These are phyloP conservation scores for Fusarium nisikadoi DNA, from an alignment of 2,329 filamentous ascomycete genomes.

Conservation along the genomic window DNA sequence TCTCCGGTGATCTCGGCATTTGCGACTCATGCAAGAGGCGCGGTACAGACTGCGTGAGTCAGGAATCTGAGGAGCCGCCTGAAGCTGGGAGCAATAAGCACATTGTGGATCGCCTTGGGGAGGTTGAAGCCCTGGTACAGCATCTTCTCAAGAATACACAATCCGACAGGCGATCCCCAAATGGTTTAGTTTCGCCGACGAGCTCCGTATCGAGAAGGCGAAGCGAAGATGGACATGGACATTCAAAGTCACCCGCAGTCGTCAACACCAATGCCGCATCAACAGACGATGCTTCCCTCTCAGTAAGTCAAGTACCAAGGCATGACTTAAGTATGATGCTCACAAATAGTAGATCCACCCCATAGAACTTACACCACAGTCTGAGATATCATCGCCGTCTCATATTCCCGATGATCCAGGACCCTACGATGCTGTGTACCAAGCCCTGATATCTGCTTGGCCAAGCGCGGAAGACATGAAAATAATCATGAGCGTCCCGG, in stretches of 20 bases:
- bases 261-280: not conserved
- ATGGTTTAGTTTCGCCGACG: not conserved
- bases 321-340: not conserved
- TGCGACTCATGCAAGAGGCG: slow-evolving; percentile 60
- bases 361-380: not conserved
- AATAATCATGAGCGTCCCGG: slow-evolving; percentile 47
- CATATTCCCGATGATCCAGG: not conserved
- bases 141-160: slow-evolving; percentile 38
- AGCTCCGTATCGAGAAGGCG: not conserved
- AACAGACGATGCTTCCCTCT: rapidly evolving
- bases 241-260: not conserved
- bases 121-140: slow-evolving; percentile 51
- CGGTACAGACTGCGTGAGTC: slow-evolving; percentile 57
- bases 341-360: not conserved
- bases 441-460: slow-evolving; percentile 51
- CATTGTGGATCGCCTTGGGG: slow-evolving; percentile 47
- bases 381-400: not conserved
- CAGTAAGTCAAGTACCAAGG: not conserved
- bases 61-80: slow-evolving; percentile 54
- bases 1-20: slow-evolving; percentile 50
- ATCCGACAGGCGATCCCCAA: not conserved
- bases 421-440: slow-evolving; percentile 42
- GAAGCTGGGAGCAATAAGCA: slow-evolving; percentile 24
- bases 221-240: not conserved
- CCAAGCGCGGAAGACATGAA: slow-evolving; percentile 52